These are phyloP conservation scores for Heterobasidion parviporum DNA, from an alignment of 1,284 basidiomycete species.

Conservation along the genomic window DNA sequence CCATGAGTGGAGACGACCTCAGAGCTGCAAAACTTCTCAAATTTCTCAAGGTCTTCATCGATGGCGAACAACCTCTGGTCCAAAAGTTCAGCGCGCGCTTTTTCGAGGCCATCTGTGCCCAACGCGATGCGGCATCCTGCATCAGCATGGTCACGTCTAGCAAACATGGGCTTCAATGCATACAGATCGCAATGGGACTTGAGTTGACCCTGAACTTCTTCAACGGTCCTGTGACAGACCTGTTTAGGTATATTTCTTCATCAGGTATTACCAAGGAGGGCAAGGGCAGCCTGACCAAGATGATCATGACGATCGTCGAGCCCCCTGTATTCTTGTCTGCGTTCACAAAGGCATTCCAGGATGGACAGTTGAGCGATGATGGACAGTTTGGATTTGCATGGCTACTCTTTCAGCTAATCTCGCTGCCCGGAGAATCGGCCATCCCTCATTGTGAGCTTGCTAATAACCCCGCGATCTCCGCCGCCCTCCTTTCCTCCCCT, in stretches of 20 bases:
- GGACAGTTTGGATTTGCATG: constrained; percentile 37
- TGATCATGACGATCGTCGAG: constrained; percentile 36
- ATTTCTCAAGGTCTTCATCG: not conserved
- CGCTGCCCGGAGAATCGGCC: constrained; percentile 26
- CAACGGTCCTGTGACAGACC: constrained; percentile 30
- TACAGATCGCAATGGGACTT: constrained; percentile 37
- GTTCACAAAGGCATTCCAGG: constrained; percentile 31
- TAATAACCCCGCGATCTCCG: constrained; percentile 22
- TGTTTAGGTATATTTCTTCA: constrained; percentile 33
- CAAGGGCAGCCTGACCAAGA: constrained; percentile 31
- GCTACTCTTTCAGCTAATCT: constrained; percentile 42
- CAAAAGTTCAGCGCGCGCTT: constrained; percentile 18
- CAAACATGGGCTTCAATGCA: constrained; percentile 27
- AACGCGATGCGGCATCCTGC: constrained; percentile 30
- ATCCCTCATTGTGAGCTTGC: constrained; percentile 30
- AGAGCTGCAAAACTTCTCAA: not conserved
- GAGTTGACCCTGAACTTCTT: constrained; percentile 32
- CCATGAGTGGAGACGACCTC: not conserved
- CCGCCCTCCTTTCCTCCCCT: constrained; percentile 27
- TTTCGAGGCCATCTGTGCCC: constrained; percentile 38
- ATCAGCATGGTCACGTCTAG: constrained; percentile 31
- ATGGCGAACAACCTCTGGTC: not conserved
- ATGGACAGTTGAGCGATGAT: constrained; percentile 24
- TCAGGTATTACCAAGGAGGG: constrained; percentile 29
- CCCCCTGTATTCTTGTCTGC: constrained; percentile 48